A percentile compares a stretch with the other conserved stretches of the same genome.
Conservation (phyloP, 1,284 basidiomycete species). For the Rhodotorula sp. region DNA sequence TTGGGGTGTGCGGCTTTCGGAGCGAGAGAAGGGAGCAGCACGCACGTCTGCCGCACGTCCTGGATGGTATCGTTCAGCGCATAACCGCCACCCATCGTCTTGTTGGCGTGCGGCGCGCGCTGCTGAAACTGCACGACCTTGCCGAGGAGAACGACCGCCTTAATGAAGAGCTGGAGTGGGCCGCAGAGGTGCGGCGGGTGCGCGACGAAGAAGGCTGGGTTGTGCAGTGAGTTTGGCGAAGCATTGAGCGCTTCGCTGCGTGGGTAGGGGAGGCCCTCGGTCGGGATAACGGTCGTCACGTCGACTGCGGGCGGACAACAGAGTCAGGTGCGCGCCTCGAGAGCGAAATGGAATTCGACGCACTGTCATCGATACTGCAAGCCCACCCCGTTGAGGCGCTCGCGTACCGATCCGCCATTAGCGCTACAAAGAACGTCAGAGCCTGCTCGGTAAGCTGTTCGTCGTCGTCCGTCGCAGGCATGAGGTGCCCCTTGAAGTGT, state of each 20-base stretch:
- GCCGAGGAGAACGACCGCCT: conserved; percentile 42
- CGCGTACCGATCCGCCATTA: conserved; percentile 40
- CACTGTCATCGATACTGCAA: conserved; percentile 34
- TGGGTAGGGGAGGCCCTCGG: neutral
- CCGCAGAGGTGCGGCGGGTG: conserved; percentile 41
- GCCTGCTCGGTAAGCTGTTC: conserved; percentile 28
- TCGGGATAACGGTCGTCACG: conserved; percentile 41
- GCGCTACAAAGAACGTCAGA: conserved; percentile 36
- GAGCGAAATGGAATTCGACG: neutral
- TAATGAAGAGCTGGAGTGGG: conserved; percentile 40
- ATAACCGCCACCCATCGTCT: neutral
- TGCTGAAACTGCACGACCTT: conserved; percentile 39
- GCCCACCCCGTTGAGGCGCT: conserved; percentile 44
- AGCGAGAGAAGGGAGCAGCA: neutral
- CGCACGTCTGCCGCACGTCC: conserved; percentile 27
- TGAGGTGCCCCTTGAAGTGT: conserved; percentile 23
- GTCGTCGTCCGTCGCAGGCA: conserved; percentile 30
- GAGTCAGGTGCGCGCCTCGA: neutral
- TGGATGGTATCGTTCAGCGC: neutral
- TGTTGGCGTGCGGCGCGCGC: conserved; percentile 14
- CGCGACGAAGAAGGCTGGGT: conserved; percentile 39
- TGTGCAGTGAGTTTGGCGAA: conserved; percentile 31
- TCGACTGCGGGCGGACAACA: conserved; percentile 13
- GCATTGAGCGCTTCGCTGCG: neutral
- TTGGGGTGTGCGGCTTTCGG: no score